phyloP scores from a whole-genome alignment of 176 grass and related monocot genomes.

The Canna indica region DNA sequence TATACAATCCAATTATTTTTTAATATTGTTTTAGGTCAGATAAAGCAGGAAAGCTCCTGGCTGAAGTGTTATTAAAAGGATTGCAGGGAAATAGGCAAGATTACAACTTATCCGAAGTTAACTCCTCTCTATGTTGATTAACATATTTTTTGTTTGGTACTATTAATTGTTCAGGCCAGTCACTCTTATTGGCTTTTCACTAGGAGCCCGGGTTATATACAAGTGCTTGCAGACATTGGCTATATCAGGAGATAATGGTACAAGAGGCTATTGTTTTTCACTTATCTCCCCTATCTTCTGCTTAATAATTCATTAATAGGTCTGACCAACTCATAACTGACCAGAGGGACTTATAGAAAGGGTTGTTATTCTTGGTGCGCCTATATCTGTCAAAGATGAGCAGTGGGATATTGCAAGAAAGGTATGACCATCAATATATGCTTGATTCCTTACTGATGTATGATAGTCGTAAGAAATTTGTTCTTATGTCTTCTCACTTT shows the following conservation, averaged over 20 bases:
- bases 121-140: too few species aligned
- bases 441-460: slow-evolving; percentile 2
- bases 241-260: slow-evolving; percentile 60
- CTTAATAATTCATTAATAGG: neutral
- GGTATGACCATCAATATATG: slow-evolving; percentile 31
- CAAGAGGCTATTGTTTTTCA: neutral
- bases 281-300: slow-evolving; percentile 1
- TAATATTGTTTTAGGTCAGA: slow-evolving; percentile 54
- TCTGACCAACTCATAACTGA: slow-evolving; percentile 13
- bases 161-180: slow-evolving; percentile 51
- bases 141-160: neutral
- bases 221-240: slow-evolving; percentile 79
- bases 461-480: neutral
- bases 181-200: slow-evolving; percentile 81
- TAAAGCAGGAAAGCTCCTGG: slow-evolving; percentile 92
- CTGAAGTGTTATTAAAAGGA: slow-evolving; percentile 74
- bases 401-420: slow-evolving; percentile 74
- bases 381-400: slow-evolving; percentile 60
- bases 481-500: neutral
- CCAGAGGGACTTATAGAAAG: slow-evolving; percentile 83
- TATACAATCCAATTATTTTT: neutral
- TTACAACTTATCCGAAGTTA: slow-evolving; percentile 8
- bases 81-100: slow-evolving; percentile 82
- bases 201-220: slow-evolving; percentile 78
- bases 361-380: slow-evolving; percentile 74